A percentile compares a stretch with the other conserved stretches of the same genome.
Conservation (phyloP, 768 basidiomycete species). For the Chiua virens region DNA sequence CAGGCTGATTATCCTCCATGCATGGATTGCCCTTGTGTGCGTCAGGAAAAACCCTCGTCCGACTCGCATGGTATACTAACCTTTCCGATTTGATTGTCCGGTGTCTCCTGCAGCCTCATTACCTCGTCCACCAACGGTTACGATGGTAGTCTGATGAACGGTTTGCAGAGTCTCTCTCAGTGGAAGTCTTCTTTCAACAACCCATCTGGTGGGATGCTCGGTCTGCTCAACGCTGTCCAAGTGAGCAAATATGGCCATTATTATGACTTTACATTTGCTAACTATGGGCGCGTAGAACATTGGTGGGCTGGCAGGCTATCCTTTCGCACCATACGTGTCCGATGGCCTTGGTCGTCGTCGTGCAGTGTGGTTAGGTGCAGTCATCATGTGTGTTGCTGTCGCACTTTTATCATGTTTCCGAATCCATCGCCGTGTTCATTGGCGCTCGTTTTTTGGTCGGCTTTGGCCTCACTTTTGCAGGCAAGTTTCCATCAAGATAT, state of each 20-base stretch:
- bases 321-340: conserved; percentile 68
- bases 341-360: conserved; percentile 70
- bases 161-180: conserved; percentile 63
- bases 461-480: conserved; percentile 73
- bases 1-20: conserved; percentile 63
- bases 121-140: conserved; percentile 77
- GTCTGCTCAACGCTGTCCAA: conserved; percentile 75
- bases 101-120: conserved; percentile 48
- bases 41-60: conserved; percentile 14
- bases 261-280: background rate
- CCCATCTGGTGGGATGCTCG: conserved; percentile 60
- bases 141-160: conserved; percentile 81
- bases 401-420: conserved; percentile 69
- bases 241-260: conserved; percentile 32
- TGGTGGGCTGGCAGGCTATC: conserved; percentile 64
- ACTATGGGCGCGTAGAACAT: conserved; percentile 50
- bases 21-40: conserved; percentile 68
- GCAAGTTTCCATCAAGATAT: conserved; percentile 28
- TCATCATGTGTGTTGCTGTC: conserved; percentile 66
- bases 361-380: conserved; percentile 66
- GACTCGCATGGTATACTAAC: background rate
- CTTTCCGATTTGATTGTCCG: background rate
- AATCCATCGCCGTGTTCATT: conserved; percentile 76
- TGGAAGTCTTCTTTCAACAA: conserved; percentile 64
- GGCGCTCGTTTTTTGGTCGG: conserved; percentile 78